These are phyloP conservation scores for Letharia lupina DNA, from an alignment of 495 filamentous ascomycete species.

Conservation along the genomic window DNA sequence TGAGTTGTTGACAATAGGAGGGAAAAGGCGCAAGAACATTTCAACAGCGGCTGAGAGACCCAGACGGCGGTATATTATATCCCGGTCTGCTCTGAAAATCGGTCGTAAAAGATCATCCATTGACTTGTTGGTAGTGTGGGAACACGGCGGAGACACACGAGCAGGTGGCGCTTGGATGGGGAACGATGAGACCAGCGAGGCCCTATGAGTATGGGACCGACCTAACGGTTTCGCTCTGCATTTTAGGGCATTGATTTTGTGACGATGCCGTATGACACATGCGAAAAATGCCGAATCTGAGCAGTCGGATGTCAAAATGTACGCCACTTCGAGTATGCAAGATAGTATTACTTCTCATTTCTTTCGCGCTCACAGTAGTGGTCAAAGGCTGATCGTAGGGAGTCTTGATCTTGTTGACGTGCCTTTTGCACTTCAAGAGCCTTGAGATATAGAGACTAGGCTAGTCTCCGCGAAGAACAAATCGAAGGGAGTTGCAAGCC, in stretches of 20 bases:
- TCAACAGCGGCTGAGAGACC: not conserved
- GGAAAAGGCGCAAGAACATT: not conserved
- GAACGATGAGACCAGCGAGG: too few relatives aligned
- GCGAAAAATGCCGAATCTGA: too few relatives aligned
- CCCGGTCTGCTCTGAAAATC: not conserved
- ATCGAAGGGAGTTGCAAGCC: not conserved
- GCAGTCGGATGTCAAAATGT: too few relatives aligned
- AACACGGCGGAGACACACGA: too few relatives aligned
- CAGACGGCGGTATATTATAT: not conserved
- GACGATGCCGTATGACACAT: too few relatives aligned
- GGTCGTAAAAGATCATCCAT: too few relatives aligned
- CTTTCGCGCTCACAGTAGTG: not conserved
- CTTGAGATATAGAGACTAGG: not conserved
- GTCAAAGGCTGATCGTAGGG: not conserved
- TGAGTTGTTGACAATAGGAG: not conserved
- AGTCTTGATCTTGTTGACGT: not conserved
- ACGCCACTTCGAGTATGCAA: not conserved
- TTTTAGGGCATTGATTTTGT: too few relatives aligned
- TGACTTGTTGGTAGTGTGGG: too few relatives aligned
- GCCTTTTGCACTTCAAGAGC: not conserved
- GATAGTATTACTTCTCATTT: not conserved
- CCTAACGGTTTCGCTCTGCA: too few relatives aligned
- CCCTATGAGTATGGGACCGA: too few relatives aligned
- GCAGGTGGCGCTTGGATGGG: too few relatives aligned
- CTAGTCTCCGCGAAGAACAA: not conserved